These are phyloP conservation scores for Cicer arietinum DNA, from an alignment of 306 rosid species.

Conservation along the genomic window DNA sequence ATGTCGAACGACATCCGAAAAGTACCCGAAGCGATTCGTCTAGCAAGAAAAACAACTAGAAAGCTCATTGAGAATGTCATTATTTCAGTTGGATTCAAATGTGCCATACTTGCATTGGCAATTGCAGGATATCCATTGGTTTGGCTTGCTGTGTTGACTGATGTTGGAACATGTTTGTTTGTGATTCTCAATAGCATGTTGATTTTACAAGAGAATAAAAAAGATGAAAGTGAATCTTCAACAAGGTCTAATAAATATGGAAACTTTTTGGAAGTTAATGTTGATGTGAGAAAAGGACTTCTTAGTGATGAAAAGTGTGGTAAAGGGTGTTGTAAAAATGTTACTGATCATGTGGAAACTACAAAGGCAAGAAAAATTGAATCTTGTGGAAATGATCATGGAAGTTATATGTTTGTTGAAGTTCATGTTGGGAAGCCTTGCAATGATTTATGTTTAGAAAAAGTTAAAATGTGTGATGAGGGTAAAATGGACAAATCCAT, in stretches of 20 bases:
- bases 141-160: slow-evolving; percentile 94
- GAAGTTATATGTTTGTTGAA: slow-evolving; percentile 37
- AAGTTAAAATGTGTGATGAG: slow-evolving; percentile 13
- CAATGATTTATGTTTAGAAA: slow-evolving; percentile 34
- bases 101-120: slow-evolving; percentile 65
- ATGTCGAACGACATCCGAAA: slow-evolving; percentile 81
- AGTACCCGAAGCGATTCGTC: slow-evolving; percentile 72
- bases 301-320: slow-evolving; percentile 28
- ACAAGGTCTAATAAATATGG: slow-evolving; percentile 40
- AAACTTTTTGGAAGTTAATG: slow-evolving; percentile 13
- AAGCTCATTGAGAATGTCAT: slow-evolving; percentile 70
- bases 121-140: slow-evolving; percentile 86
- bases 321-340: slow-evolving; percentile 50
- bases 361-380: slow-evolving; percentile 19
- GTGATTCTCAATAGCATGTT: slow-evolving; percentile 91
- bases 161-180: slow-evolving; percentile 81
- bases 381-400: slow-evolving; percentile 26
- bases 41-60: slow-evolving; percentile 61
- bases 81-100: slow-evolving; percentile 66
- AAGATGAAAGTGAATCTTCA: slow-evolving; percentile 24
- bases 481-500: no score
- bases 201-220: slow-evolving; percentile 49
- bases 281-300: slow-evolving; percentile 27
- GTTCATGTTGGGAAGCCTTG: slow-evolving; percentile 42
- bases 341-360: slow-evolving; percentile 38